Conservation (phyloP, 805 yeast species). For the Cyberlindnera saturnus region DNA sequence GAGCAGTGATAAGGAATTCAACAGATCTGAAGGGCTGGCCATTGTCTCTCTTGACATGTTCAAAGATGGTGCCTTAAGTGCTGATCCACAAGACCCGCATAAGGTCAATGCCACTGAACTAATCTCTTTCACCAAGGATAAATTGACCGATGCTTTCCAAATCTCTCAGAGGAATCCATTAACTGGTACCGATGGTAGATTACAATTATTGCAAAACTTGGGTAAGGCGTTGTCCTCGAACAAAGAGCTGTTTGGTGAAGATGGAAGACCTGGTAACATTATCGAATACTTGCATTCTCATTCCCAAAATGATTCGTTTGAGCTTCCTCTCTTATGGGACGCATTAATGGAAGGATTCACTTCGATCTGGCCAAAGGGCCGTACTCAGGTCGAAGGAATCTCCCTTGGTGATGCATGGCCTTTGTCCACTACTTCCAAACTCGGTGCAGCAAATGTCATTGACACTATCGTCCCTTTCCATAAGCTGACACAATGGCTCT, state of each 20-base stretch:
- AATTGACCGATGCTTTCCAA: conserved; percentile 41
- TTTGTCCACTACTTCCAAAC: conserved; percentile 28
- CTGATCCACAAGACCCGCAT: conserved; percentile 28
- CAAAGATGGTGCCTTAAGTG: conserved; percentile 39
- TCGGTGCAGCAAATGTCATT: conserved; percentile 14
- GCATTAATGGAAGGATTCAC: conserved; percentile 49
- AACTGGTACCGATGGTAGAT: conserved; percentile 51
- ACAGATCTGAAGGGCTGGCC: conserved; percentile 60
- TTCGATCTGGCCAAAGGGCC: conserved; percentile 58
- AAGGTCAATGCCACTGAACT: conserved; percentile 41
- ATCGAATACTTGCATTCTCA: conserved; percentile 39
- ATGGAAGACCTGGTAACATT: conserved; percentile 47
- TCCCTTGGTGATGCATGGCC: conserved; percentile 63
- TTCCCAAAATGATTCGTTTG: conserved; percentile 24
- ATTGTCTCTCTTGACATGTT: conserved; percentile 55
- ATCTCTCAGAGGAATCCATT: conserved; percentile 41
- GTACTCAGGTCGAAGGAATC: conserved; percentile 43
- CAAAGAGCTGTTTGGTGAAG: conserved; percentile 38
- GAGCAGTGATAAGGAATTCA: conserved; percentile 25
- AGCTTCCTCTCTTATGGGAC: conserved; percentile 46
- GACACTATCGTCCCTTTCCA: conserved; percentile 54
- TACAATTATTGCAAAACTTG: conserved; percentile 37
- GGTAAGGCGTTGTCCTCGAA: conserved; percentile 40
- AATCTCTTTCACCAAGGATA: conserved; percentile 27
- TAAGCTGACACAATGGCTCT: conserved; percentile 61